phyloP scores from a whole-genome alignment of 192 early-diverging fungal species.

The Geranomyces michiganensis region DNA sequence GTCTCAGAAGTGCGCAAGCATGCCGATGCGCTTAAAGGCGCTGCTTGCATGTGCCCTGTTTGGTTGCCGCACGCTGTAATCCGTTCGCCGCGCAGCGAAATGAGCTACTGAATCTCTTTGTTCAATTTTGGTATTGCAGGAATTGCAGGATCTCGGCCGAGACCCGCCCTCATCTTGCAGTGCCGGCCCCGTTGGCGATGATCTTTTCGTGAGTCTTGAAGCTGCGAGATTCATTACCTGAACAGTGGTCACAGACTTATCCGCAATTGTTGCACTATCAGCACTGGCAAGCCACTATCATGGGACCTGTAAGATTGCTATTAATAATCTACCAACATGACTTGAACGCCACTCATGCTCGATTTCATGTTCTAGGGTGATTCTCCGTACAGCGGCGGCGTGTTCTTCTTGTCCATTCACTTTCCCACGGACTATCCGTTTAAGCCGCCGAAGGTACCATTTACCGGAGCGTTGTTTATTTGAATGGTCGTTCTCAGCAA shows the following conservation, averaged over 20 bases:
- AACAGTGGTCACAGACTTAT: not conserved
- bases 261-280: slow-evolving; percentile 31
- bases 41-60: no score
- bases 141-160: slow-evolving; percentile 92
- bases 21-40: no score
- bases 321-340: no score
- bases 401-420: slow-evolving; percentile 97
- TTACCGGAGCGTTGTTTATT: not conserved
- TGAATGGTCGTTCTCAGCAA: not conserved
- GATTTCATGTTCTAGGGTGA: slow-evolving; percentile 62
- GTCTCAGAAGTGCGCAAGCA: no score
- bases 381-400: slow-evolving; percentile 90
- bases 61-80: no score
- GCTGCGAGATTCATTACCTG: not conserved
- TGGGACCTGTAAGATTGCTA: slow-evolving; percentile 95
- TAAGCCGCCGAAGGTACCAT: slow-evolving; percentile 91
- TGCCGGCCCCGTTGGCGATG: slow-evolving; percentile 93
- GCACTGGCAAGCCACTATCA: slow-evolving; percentile 98
- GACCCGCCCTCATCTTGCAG: slow-evolving; percentile 98
- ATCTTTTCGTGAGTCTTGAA: slow-evolving; percentile 55
- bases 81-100: no score
- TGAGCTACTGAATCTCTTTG: not conserved
- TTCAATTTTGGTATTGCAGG: slow-evolving; percentile 27
- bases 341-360: no score
- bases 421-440: slow-evolving; percentile 99